These are phyloP conservation scores for Sorghum bicolor DNA, from an alignment of 176 grass and related monocot genomes.

Conservation along the genomic window Sorghum_bicolor_NCBIv3 NC_012870.2:9469001-9469500, in stretches of 20 bases:
- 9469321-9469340: not conserved
- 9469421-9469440: constrained; percentile 39
- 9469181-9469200: not conserved
- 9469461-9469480: not conserved
- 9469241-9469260: not conserved
- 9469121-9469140: not conserved
- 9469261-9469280: not conserved
- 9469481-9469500: not conserved
- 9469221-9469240: not conserved
- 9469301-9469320: not conserved
- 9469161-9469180: constrained; percentile 16
- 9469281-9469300: constrained; percentile 35
- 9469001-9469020: not conserved
- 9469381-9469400: constrained; percentile 25
- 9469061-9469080: constrained; percentile 29
- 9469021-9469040: constrained; percentile 33
- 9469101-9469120: not conserved
- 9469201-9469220: constrained; percentile 19
- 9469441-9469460: constrained; percentile 40
- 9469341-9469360: constrained; percentile 16
- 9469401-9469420: constrained; percentile 31
- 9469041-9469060: constrained; percentile 51
- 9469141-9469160: not conserved
- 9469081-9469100: not conserved
- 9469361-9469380: constrained; percentile 44